A percentile compares a stretch with the other conserved stretches of the same genome.
Evolutionary conservation across 2,329 filamentous ascomycete species (phyloP).

Genomic region (Westerdykella ornata): DNA sequence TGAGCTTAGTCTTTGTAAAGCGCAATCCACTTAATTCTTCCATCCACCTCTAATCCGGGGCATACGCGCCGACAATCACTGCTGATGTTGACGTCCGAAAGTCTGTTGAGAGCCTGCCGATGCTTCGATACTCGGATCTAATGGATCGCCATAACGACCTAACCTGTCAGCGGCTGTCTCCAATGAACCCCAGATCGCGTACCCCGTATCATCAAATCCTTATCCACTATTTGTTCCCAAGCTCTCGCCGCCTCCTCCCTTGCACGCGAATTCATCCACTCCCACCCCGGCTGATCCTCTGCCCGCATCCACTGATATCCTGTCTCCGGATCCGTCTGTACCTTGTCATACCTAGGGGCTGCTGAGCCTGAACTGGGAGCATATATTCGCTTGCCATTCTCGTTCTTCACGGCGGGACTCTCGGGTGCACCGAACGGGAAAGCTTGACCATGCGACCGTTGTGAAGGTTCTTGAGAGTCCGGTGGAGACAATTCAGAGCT

Average conservation of each 20-base stretch:
- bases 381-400: constrained; percentile 34
- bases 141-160: constrained; percentile 34
- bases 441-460: constrained; percentile 19
- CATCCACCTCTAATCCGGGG: no score
- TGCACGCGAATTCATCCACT: constrained; percentile 35
- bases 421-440: constrained; percentile 12
- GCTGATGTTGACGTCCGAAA: no score
- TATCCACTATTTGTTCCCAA: constrained; percentile 31
- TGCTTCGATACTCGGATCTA: constrained; percentile 19
- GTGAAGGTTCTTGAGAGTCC: constrained; percentile 42
- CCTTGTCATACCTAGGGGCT: constrained; percentile 7
- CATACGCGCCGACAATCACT: no score
- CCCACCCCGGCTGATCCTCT: constrained; percentile 35
- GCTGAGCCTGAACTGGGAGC: constrained; percentile 5
- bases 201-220: constrained; percentile 30
- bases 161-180: constrained; percentile 9
- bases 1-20: no score
- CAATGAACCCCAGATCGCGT: constrained; percentile 5
- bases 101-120: no score
- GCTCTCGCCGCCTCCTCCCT: constrained; percentile 33
- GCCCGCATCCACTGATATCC: constrained; percentile 34
- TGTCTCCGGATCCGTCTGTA: constrained; percentile 21
- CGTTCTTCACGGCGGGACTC: constrained; percentile 26
- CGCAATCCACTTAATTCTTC: no score
- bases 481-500: constrained; percentile 50